phyloP scores from a whole-genome alignment of 2,329 filamentous ascomycete genomes.

The Immersiporthe knoxdaviesiana region DNA sequence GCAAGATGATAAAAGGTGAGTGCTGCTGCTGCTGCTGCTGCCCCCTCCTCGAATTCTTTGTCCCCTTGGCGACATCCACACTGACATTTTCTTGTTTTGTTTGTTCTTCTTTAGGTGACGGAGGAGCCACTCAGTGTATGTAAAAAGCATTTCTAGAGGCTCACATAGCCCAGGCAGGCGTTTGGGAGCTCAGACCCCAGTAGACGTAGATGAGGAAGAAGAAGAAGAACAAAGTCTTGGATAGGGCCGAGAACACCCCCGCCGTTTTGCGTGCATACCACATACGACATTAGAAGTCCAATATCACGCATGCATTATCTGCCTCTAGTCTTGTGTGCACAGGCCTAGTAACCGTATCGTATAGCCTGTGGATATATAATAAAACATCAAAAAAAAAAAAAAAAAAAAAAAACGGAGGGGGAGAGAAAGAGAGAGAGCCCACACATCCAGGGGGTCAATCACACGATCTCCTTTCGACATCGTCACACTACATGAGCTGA shows the following conservation, averaged over 20 bases:
- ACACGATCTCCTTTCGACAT: background rate
- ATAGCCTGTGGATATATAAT: background rate
- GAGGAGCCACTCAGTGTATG: conserved; percentile 36
- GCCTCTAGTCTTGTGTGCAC: background rate
- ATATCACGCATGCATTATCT: background rate
- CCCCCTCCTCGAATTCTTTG: no score
- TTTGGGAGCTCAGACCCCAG: background rate
- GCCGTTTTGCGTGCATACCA: no score
- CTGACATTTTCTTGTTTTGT: conserved; percentile 2
- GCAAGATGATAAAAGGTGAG: conserved; percentile 38
- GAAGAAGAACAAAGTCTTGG: conserved; percentile 1
- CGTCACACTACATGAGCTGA: conserved; percentile 19
- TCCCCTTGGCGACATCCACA: no score
- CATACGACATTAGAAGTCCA: background rate
- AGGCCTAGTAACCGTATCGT: background rate
- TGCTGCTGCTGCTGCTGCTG: no score
- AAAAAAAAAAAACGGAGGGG: no score
- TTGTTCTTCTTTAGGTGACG: conserved; percentile 35
- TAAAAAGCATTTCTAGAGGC: conserved; percentile 5
- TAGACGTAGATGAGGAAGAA: conserved; percentile 14
- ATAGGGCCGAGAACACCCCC: background rate
- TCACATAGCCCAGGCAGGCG: conserved; percentile 1
- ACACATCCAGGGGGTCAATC: background rate
- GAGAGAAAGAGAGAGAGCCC: background rate
- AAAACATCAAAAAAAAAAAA: no score